A percentile compares a stretch with the other conserved stretches of the same genome.
phyloP scores from a whole-genome alignment of 2,329 filamentous ascomycete species.

The Arachnomyces sp. region DNA sequence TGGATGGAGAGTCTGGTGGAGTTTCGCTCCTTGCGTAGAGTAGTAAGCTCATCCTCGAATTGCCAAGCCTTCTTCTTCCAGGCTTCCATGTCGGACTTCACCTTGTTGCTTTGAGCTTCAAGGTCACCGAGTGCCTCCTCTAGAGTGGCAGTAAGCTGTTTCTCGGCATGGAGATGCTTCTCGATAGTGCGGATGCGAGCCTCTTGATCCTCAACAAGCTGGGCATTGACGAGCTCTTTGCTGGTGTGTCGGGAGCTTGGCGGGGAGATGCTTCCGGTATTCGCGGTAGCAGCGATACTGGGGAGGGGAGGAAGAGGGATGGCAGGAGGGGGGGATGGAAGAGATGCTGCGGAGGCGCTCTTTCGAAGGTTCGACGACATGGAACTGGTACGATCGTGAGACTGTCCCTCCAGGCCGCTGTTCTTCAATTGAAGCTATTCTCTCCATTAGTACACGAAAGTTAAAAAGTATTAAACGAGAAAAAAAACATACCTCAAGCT shows the following conservation, averaged over 20 bases:
- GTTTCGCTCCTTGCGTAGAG: conserved; percentile 50
- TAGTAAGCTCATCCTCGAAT: conserved; percentile 55
- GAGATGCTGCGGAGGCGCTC: conserved; percentile 68
- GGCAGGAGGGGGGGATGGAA: conserved; percentile 88
- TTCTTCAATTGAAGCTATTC: conserved; percentile 33
- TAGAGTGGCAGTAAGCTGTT: conserved; percentile 87
- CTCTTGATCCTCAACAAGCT: conserved; percentile 90
- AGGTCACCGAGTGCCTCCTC: conserved; percentile 94
- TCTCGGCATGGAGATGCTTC: conserved; percentile 92
- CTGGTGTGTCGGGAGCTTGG: conserved; percentile 64
- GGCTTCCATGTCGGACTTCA: conserved; percentile 79
- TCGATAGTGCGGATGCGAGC: conserved; percentile 91
- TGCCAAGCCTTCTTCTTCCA: conserved; percentile 81
- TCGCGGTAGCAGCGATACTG: conserved; percentile 44
- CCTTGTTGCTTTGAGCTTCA: conserved; percentile 82
- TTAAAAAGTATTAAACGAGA: not conserved
- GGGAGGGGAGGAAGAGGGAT: conserved; percentile 94
- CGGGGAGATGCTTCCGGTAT: conserved; percentile 49
- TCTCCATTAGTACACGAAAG: conserved; percentile 13
- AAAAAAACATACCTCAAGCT: conserved; percentile 59
- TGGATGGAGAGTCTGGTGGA: conserved; percentile 62
- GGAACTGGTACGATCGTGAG: conserved; percentile 50
- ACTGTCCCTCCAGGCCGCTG: conserved; percentile 25
- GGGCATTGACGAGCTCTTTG: conserved; percentile 69
- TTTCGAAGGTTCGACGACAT: conserved; percentile 68